These are phyloP conservation scores for Cubamyces lactineus DNA, from an alignment of 768 basidiomycete species.

Conservation along the genomic window DNA sequence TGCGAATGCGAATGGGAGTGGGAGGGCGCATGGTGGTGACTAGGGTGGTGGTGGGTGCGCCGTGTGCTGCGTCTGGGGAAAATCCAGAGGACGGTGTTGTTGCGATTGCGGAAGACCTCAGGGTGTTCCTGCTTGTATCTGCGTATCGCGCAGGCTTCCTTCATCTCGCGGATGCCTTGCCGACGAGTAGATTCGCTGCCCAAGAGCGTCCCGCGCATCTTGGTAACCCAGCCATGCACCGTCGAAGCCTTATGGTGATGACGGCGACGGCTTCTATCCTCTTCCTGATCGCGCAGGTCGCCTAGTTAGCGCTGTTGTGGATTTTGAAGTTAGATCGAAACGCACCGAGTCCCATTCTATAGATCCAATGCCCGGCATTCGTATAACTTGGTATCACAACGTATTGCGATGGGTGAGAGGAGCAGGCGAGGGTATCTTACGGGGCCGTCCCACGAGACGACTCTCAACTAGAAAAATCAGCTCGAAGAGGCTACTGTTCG, in stretches of 20 bases:
- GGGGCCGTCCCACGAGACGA: constrained; percentile 10
- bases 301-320: neutral
- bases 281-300: constrained; percentile 15
- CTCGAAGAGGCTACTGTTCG: constrained; percentile 4
- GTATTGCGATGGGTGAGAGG: no score
- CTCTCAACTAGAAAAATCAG: neutral
- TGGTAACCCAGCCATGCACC: constrained; percentile 80
- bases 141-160: constrained; percentile 46
- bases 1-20: constrained; percentile 11
- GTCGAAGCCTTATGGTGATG: constrained; percentile 47
- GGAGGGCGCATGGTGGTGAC: constrained; percentile 6
- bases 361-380: neutral
- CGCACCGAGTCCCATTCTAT: constrained; percentile 25
- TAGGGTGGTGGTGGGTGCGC: constrained; percentile 1
- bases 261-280: constrained; percentile 22
- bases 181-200: constrained; percentile 61
- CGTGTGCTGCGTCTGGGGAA: constrained; percentile 20
- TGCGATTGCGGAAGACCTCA: constrained; percentile 28
- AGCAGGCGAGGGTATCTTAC: constrained; percentile 1
- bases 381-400: neutral
- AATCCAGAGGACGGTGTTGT: constrained; percentile 35
- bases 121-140: constrained; percentile 35
- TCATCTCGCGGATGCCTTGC: constrained; percentile 74
- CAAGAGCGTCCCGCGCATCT: constrained; percentile 71
- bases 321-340: neutral